phyloP scores from a whole-genome alignment of 495 filamentous ascomycete species.

The Annulohypoxylon bovei region DNA sequence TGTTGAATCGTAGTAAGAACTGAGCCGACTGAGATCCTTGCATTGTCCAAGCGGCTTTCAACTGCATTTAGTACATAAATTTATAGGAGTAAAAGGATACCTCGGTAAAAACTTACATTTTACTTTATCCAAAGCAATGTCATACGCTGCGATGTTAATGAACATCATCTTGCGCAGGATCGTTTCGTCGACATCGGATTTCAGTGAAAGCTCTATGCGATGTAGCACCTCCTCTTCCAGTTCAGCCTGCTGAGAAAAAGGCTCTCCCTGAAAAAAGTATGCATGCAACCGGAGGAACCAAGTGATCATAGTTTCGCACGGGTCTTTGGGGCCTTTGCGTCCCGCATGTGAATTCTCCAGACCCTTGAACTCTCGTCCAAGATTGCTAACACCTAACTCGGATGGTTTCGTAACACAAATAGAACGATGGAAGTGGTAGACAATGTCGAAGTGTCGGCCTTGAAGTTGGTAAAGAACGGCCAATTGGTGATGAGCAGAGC shows the following conservation, averaged over 20 bases:
- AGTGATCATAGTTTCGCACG: slow-evolving; percentile 63
- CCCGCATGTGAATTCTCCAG: slow-evolving; percentile 44
- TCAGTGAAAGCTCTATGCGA: slow-evolving; percentile 76
- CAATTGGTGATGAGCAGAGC: slow-evolving; percentile 86
- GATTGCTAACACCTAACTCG: slow-evolving; percentile 74
- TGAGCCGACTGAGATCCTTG: slow-evolving; percentile 66
- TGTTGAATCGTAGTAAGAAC: slow-evolving; percentile 81
- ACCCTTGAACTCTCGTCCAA: slow-evolving; percentile 83
- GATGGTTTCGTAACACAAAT: slow-evolving; percentile 77
- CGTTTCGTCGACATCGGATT: slow-evolving; percentile 66
- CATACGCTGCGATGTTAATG: slow-evolving; percentile 86
- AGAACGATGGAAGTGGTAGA: slow-evolving; percentile 90
- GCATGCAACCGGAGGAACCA: slow-evolving; percentile 93
- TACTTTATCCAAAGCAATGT: slow-evolving; percentile 69
- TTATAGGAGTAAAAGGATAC: neutral
- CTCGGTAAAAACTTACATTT: slow-evolving; percentile 59
- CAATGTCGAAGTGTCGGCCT: slow-evolving; percentile 78
- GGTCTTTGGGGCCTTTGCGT: slow-evolving; percentile 39
- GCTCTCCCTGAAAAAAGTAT: slow-evolving; percentile 76
- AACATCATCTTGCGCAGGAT: slow-evolving; percentile 79
- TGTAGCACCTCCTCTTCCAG: slow-evolving; percentile 87
- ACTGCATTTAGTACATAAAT: slow-evolving; percentile 41
- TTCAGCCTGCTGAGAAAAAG: slow-evolving; percentile 78
- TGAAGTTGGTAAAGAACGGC: slow-evolving; percentile 83
- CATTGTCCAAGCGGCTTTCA: slow-evolving; percentile 48